Evolutionary conservation across 1,284 basidiomycete genomes (phyloP).

Genomic region (Ceratobasidium papillatum): DNA sequence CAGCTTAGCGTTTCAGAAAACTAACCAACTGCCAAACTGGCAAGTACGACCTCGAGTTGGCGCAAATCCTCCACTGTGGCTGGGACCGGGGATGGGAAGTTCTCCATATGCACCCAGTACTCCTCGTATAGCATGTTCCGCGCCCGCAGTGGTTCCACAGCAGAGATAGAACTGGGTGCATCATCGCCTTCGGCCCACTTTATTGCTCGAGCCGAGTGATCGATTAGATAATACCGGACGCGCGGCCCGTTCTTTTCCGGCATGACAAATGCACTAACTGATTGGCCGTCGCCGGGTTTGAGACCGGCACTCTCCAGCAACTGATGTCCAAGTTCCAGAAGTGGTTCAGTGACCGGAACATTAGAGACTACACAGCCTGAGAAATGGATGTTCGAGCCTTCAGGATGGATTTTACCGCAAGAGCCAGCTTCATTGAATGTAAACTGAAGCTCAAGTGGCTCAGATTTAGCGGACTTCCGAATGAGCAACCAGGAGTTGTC

Average conservation of each 20-base stretch:
- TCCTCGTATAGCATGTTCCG: conserved; percentile 3
- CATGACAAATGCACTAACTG: background rate
- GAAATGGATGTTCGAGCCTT: background rate
- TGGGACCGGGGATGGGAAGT: background rate
- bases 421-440: background rate
- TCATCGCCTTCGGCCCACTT: background rate
- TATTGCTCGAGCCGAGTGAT: background rate
- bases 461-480: background rate
- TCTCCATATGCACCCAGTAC: conserved; percentile 26
- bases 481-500: background rate
- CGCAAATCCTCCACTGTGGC: background rate
- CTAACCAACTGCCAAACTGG: conserved; percentile 9
- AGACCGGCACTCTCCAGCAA: background rate
- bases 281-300: background rate
- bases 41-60: background rate
- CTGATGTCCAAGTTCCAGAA: background rate
- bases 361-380: background rate
- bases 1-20: background rate
- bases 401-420: background rate
- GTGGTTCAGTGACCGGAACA: background rate
- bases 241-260: background rate
- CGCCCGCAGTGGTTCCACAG: background rate
- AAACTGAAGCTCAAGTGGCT: background rate
- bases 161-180: background rate
- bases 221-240: conserved; percentile 3